Conservation (phyloP, 2,329 filamentous ascomycete species). For the Grosmannia penicillata region DNA sequence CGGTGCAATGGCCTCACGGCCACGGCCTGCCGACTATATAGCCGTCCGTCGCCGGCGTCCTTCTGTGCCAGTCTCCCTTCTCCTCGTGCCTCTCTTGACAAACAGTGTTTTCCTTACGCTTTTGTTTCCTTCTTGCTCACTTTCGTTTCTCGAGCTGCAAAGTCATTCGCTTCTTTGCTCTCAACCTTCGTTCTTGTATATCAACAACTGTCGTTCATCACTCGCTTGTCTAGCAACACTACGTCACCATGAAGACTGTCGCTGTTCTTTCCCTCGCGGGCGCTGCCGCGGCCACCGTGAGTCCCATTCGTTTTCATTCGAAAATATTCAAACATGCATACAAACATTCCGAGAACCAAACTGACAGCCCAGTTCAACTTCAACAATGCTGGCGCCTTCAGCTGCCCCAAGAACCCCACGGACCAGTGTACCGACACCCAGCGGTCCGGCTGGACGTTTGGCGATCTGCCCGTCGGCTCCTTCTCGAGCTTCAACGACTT, state of each 20-base stretch:
- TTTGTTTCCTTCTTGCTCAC: neutral
- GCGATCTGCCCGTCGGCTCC: constrained; percentile 40
- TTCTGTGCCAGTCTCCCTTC: too few species aligned
- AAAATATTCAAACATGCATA: too few species aligned
- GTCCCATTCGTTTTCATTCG: constrained; percentile 3
- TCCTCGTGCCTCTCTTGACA: neutral
- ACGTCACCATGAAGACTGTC: constrained; percentile 34
- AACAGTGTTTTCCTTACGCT: neutral
- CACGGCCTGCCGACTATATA: too few species aligned
- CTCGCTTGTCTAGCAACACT: neutral
- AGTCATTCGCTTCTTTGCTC: constrained; percentile 44
- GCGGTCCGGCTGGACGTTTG: constrained; percentile 57
- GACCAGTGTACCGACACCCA: constrained; percentile 66
- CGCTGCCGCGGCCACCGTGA: constrained; percentile 30
- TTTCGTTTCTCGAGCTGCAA: constrained; percentile 24
- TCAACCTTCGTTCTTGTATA: constrained; percentile 15
- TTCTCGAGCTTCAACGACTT: constrained; percentile 59
- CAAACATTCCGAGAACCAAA: too few species aligned
- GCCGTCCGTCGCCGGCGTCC: too few species aligned
- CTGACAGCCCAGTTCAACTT: constrained; percentile 8
- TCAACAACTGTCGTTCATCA: too few species aligned
- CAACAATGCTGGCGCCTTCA: constrained; percentile 33
- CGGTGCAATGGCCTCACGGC: too few species aligned
- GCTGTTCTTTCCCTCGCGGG: constrained; percentile 33
- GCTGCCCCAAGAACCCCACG: constrained; percentile 55